Base-by-base conservation (phyloP, 768 basidiomycete species). In the Auriscalpium orientale region DNA sequence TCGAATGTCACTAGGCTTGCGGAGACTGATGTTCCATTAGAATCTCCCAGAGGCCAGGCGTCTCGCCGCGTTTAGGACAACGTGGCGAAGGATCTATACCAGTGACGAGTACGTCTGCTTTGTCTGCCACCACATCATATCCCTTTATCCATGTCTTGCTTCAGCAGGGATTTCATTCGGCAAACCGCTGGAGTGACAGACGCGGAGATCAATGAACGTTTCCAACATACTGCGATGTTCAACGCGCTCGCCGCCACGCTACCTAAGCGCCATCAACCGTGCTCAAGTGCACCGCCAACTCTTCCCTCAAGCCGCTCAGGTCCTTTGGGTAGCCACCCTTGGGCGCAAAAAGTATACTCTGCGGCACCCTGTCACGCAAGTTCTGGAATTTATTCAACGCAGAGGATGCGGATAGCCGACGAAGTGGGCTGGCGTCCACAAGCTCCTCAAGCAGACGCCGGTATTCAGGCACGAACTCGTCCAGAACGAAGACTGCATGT, bases 1-100 rank as follows among this genome's bases (percentile, higher is more conserved):
- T 13, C 46, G 10, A 11, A 12, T 22, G 28, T 33, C 8, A 13
- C 37, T 12, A 28, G 6, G 15, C 9, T 43, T 10, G 13, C 7
- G 38, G 15, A 15, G 15, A 13, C 52, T 34, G 9, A 16, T 34
- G 36, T 37, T 36, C 52, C 28, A 28, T 3, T 5, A 91, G 87
- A 77, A 79, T 52, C 65, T 91, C 3, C 92, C 93, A 0, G 82
- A 84, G 56, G 80, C 80, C 35, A 78, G 94, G 49, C 79, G 78
- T 66, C 65, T 78, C 44, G 82, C 87, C 22, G 85, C 90, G 4
- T 80, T 89, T 64, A 77, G 84, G 47, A 83, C 82, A 35, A 78
- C 91, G 15, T 98, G 95, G 95, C 80, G 95, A 38, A 77, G 95
- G 34, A 80, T 95, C 47, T 95, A 89, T 66, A 77, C 88, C 51